Evolutionary conservation across 257 asterid genomes (phyloP), one percentile per base, ranked within the genome.

Genomic region (Oldenlandia corymbosa): DNA sequence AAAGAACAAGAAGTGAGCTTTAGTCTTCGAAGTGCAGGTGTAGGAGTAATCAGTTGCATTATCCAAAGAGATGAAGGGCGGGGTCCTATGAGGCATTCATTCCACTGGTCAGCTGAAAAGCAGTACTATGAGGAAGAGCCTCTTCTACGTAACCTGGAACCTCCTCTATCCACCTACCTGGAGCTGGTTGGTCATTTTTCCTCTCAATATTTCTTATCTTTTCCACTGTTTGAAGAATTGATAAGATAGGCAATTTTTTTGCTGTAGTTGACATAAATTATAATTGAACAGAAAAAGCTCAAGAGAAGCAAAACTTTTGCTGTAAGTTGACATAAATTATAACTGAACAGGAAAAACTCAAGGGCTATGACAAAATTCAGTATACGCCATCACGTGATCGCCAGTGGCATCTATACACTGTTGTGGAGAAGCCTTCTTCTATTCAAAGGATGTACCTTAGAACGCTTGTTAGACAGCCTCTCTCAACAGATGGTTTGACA

Each of bases 51-150:
- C 62, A 93, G 99, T 74, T 93, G 97, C 73, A 90, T 93, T 64
- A 90, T 93, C 73, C 97, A 87, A 80, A 83, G 99, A 78, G 97
- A 93, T 66, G 99, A 88, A 80, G 99, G 99, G 59, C 79, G 99
- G 62, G 99, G 95, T 32, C 99, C 99, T 2, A 85, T 93, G 87
- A 85, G 99, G 71, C 99, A 93, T 74, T 93, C 99, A 66, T 93
- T 93, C 72, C 87, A 87, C 67, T 93, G 92, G 94, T 87, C 95
- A 21, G 77, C 74, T 1, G 96, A 82, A 61, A 93, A 84, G 47
- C 81, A 69, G 65, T 88, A 84, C 78, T 88, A 79, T 11, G 86
- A 77, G 67, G 99, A 93, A 80, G 91, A 85, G 71, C 96, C 97
- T 75, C 85, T 80, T 42, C 72, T 93, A 79, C 97, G 99, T 39